These are phyloP conservation scores for Xerocomus brunneocitrinus DNA, from an alignment of 768 basidiomycete genomes.

Conservation along the genomic window DNA sequence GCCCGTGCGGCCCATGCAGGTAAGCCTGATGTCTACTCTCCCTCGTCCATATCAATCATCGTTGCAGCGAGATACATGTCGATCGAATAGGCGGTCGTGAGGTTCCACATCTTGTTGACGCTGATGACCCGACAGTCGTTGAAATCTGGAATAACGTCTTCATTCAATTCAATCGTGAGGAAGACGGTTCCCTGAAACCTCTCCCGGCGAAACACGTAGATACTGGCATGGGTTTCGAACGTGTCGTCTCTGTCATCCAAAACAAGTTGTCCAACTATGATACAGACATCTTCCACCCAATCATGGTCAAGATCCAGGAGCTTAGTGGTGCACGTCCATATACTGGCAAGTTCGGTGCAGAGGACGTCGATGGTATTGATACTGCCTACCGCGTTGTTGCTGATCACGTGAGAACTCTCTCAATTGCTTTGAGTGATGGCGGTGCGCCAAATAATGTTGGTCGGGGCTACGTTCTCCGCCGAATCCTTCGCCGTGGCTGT, in stretches of 20 bases:
- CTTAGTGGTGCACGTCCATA: constrained; percentile 87
- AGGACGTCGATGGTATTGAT: constrained; percentile 93
- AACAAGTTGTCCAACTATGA: constrained; percentile 95
- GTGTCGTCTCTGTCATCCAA: constrained; percentile 91
- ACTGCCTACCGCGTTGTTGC: constrained; percentile 97
- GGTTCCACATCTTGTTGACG: constrained; percentile 88
- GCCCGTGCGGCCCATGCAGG: constrained; percentile 97
- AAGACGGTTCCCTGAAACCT: constrained; percentile 70
- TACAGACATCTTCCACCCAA: constrained; percentile 89
- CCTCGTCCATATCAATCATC: not conserved
- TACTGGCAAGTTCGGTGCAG: constrained; percentile 86
- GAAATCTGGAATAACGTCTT: constrained; percentile 99
- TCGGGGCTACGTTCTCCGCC: constrained; percentile 92
- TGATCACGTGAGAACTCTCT: constrained; percentile 93
- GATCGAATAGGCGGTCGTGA: constrained; percentile 98
- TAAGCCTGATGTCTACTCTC: constrained; percentile 21
- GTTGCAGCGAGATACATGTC: constrained; percentile 84
- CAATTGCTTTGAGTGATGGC: constrained; percentile 94
- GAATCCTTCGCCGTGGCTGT: constrained; percentile 91
- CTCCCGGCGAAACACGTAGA: constrained; percentile 95
- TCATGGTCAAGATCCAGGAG: constrained; percentile 83
- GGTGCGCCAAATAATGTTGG: constrained; percentile 96
- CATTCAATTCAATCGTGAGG: constrained; percentile 97
- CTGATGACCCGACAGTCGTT: constrained; percentile 94
- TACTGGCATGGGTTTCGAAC: constrained; percentile 99